Percentiles rank a stretch among this genome's conserved stretches.
phyloP scores from a whole-genome alignment of 371 early-diverging fungal species.

The Funneliformis caledonium region DNA sequence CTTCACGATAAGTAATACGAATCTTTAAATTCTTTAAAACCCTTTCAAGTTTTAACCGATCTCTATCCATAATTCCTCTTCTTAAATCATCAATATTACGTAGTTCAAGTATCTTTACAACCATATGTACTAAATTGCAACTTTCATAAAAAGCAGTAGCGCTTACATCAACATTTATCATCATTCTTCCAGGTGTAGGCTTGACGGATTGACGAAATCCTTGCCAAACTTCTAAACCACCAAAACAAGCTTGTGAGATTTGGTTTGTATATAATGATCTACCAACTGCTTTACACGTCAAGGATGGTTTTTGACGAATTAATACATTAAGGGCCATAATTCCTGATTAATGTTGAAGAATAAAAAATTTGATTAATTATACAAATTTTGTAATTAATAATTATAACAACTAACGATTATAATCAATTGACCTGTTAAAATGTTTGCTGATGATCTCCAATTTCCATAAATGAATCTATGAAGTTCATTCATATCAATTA shows the following conservation, averaged over 20 bases:
- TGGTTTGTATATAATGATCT: constrained; percentile 81
- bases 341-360: background rate
- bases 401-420: background rate
- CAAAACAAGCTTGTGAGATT: constrained; percentile 56
- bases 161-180: constrained; percentile 77
- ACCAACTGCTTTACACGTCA: constrained; percentile 71
- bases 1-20: no score
- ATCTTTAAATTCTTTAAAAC: no score
- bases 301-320: constrained; percentile 74
- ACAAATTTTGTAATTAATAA: background rate
- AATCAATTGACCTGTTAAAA: constrained; percentile 46
- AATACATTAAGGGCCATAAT: constrained; percentile 76
- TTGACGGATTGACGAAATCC: constrained; percentile 84
- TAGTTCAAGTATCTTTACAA: constrained; percentile 64
- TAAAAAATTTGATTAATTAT: no score
- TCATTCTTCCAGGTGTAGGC: constrained; percentile 55
- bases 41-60: no score
- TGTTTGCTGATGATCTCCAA: constrained; percentile 48
- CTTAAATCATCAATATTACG: constrained; percentile 68
- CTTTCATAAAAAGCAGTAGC: constrained; percentile 84
- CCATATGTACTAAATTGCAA: constrained; percentile 64
- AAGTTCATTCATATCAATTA: constrained; percentile 60
- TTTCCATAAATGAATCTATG: constrained; percentile 57
- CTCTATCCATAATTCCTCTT: constrained; percentile 57
- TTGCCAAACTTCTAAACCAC: constrained; percentile 88